A percentile compares a stretch with the other conserved stretches of the same genome.
phyloP scores from a whole-genome alignment of 192 early-diverging fungal species.

The Mortierella hygrophila region DNA sequence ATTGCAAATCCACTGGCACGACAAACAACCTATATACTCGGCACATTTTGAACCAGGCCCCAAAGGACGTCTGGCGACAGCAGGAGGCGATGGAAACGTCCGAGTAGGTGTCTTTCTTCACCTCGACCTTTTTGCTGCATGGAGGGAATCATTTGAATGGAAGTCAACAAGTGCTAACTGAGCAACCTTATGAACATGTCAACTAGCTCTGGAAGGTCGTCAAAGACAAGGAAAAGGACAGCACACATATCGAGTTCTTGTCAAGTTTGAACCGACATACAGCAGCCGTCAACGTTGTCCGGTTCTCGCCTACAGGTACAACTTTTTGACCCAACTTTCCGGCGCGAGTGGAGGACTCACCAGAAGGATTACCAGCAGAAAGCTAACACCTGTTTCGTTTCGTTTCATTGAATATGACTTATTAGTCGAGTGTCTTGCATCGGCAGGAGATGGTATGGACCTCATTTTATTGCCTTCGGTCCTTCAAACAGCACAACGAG shows the following conservation, averaged over 20 bases:
- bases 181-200: background rate
- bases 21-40: conserved; percentile 89
- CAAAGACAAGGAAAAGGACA: conserved; percentile 57
- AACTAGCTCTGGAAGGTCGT: conserved; percentile 71
- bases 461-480: background rate
- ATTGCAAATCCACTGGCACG: conserved; percentile 97
- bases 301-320: conserved; percentile 83
- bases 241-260: conserved; percentile 79
- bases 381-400: background rate
- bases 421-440: conserved; percentile 77
- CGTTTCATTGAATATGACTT: background rate
- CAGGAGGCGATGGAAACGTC: conserved; percentile 92
- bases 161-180: background rate
- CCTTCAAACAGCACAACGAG: background rate
- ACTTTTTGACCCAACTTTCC: background rate
- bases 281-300: conserved; percentile 92
- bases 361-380: background rate
- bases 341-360: no score
- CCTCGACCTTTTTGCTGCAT: background rate
- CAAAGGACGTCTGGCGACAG: conserved; percentile 83
- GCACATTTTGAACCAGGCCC: conserved; percentile 84
- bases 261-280: conserved; percentile 88
- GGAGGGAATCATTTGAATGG: background rate
- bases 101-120: conserved; percentile 65
- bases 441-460: conserved; percentile 85